phyloP scores from a whole-genome alignment of 2,329 filamentous ascomycete genomes.

The Taxawa tesnikishii region DNA sequence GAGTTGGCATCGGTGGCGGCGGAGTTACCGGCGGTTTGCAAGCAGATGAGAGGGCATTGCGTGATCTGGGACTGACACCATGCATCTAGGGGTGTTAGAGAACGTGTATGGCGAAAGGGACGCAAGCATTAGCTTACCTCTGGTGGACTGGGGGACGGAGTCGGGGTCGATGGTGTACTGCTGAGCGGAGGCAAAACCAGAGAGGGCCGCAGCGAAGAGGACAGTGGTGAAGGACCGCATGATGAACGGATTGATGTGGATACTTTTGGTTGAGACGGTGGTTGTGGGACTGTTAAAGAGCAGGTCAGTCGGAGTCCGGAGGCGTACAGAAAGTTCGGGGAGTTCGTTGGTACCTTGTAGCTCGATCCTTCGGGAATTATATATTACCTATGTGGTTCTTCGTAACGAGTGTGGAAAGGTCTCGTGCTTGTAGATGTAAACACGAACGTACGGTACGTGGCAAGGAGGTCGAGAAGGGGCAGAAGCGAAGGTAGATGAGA shows the following conservation, averaged over 20 bases:
- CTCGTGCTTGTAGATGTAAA: too few relatives aligned
- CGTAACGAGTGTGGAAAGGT: too few relatives aligned
- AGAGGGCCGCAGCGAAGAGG: slow-evolving; percentile 38
- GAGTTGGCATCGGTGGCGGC: slow-evolving; percentile 42
- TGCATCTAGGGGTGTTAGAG: slow-evolving; percentile 28
- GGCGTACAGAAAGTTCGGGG: too few relatives aligned
- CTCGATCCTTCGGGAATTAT: not conserved
- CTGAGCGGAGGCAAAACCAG: slow-evolving; percentile 38
- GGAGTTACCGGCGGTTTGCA: slow-evolving; percentile 40
- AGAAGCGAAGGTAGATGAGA: too few relatives aligned
- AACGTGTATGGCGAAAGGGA: not conserved
- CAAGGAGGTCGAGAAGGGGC: too few relatives aligned
- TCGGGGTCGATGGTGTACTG: slow-evolving; percentile 51
- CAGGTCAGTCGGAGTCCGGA: too few relatives aligned
- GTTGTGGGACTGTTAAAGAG: too few relatives aligned
- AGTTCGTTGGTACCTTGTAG: too few relatives aligned
- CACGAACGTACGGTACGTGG: too few relatives aligned
- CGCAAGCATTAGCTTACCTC: slow-evolving; percentile 32
- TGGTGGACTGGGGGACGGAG: slow-evolving; percentile 39
- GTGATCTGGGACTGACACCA: slow-evolving; percentile 56
- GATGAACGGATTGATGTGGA: slow-evolving; percentile 10
- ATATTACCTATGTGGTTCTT: too few relatives aligned
- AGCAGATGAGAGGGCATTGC: slow-evolving; percentile 61
- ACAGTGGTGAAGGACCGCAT: slow-evolving; percentile 37
- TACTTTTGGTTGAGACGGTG: too few relatives aligned